phyloP scores from a whole-genome alignment of 371 early-diverging fungal genomes.

The Funneliformis caledonium region DNA sequence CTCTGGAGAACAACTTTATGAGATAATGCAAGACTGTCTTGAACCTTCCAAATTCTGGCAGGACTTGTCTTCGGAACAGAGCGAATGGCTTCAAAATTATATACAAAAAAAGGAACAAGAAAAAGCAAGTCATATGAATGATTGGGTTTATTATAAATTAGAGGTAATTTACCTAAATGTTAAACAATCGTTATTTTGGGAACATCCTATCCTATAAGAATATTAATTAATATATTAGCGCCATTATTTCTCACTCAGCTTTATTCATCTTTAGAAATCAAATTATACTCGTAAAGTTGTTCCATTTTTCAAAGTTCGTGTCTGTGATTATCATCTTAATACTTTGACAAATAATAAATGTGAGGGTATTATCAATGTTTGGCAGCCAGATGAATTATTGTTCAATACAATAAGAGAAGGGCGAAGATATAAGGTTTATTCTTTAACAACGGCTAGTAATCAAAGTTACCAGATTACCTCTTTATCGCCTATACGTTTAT shows the following conservation, averaged over 20 bases:
- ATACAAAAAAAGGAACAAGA: conserved; percentile 25
- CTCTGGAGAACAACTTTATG: conserved; percentile 44
- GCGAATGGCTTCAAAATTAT: conserved; percentile 2
- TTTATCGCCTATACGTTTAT: conserved; percentile 49
- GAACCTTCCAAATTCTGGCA: conserved; percentile 26
- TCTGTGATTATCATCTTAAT: conserved; percentile 56
- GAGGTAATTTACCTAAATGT: conserved; percentile 39
- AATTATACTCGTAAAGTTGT: conserved; percentile 52
- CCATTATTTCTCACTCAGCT: conserved; percentile 40
- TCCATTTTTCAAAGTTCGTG: conserved; percentile 52
- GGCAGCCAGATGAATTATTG: conserved; percentile 51
- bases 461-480: conserved; percentile 43
- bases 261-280: conserved; percentile 41
- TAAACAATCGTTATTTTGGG: not conserved
- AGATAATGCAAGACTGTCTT: conserved; percentile 32
- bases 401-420: conserved; percentile 57
- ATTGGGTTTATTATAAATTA: conserved; percentile 42
- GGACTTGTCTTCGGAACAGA: conserved; percentile 5
- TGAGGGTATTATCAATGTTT: conserved; percentile 57
- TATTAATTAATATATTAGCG: conserved; percentile 36
- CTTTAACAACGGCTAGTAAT: not conserved
- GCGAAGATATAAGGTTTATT: conserved; percentile 54
- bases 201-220: too few species aligned
- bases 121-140: conserved; percentile 32
- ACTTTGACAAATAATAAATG: conserved; percentile 6